Evolutionary conservation across 768 basidiomycete genomes (phyloP).

Genomic region (Pleurotus pulmonarius): DNA sequence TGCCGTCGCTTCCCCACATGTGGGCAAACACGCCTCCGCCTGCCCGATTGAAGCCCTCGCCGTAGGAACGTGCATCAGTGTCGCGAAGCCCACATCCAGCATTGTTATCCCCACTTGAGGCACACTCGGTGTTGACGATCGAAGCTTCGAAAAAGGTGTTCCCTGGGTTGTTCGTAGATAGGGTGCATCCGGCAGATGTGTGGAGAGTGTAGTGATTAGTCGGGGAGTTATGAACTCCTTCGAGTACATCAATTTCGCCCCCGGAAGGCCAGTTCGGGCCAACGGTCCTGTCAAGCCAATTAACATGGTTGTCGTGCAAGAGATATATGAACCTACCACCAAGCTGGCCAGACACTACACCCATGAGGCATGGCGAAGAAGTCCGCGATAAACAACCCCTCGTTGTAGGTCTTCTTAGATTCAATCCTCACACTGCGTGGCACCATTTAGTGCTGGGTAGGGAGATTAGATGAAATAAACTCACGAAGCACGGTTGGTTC

Average conservation of each 20-base stretch:
- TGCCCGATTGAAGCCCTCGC: constrained; percentile 21
- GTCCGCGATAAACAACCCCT: constrained; percentile 76
- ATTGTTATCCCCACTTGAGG: constrained; percentile 19
- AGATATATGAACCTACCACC: constrained; percentile 25
- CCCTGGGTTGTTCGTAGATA: constrained; percentile 20
- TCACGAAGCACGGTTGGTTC: constrained; percentile 55
- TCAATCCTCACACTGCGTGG: constrained; percentile 59
- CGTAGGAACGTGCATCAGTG: constrained; percentile 12
- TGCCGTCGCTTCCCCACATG: constrained; percentile 26
- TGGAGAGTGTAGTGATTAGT: constrained; percentile 68
- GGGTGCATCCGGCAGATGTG: constrained; percentile 40
- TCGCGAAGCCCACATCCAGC: constrained; percentile 29
- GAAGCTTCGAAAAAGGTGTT: constrained; percentile 14
- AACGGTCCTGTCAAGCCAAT: constrained; percentile 25
- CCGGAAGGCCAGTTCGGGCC: constrained; percentile 50
- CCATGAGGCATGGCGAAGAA: constrained; percentile 69
- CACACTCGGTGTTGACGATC: constrained; percentile 17
- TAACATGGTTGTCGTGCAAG: neutral
- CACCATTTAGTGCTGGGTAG: neutral
- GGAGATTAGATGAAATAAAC: constrained; percentile 13
- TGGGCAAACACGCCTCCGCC: constrained; percentile 29
- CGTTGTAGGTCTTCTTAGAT: constrained; percentile 54
- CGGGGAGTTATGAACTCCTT: constrained; percentile 60
- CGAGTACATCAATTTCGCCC: constrained; percentile 69
- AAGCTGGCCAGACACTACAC: constrained; percentile 62